phyloP scores from a whole-genome alignment of 257 asterid genomes.

The Solanum virginianum region DNA sequence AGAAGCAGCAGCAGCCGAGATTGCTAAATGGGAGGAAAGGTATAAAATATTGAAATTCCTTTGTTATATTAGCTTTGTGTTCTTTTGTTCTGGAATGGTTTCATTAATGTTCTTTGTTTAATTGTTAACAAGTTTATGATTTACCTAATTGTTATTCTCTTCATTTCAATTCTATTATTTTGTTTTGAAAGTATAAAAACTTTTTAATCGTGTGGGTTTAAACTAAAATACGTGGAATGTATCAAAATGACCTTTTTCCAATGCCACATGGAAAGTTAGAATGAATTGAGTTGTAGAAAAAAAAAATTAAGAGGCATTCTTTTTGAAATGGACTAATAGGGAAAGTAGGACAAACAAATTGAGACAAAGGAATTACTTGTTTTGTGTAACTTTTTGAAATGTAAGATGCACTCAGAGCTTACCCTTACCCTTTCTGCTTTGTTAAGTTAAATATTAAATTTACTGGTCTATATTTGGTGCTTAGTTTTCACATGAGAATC shows the following conservation, averaged over 20 bases:
- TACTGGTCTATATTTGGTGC: not conserved
- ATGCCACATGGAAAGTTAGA: no score
- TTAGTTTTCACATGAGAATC: not conserved
- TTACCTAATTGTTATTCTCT: not conserved
- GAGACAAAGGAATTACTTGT: not conserved
- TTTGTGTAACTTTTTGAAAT: not conserved
- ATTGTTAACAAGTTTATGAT: no score
- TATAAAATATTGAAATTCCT: constrained; percentile 8
- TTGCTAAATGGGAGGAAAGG: constrained; percentile 14
- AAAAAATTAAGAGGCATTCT: no score
- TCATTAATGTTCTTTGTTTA: not conserved
- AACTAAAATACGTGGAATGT: no score
- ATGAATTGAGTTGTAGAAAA: no score
- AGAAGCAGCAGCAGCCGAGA: constrained; percentile 1
- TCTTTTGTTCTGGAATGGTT: not conserved
- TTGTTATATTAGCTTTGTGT: not conserved
- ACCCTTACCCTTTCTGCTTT: not conserved
- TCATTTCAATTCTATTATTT: not conserved
- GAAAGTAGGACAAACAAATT: not conserved
- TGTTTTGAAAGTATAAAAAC: no score
- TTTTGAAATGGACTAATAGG: no score
- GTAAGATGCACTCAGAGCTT: not conserved
- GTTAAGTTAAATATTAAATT: not conserved
- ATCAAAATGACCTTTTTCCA: no score
- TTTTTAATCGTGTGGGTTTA: no score